A percentile compares a stretch with the other conserved stretches of the same genome.
These are phyloP conservation scores for Neurospora intermedia DNA, from an alignment of 495 filamentous ascomycete species.

Conservation along the genomic window DNA sequence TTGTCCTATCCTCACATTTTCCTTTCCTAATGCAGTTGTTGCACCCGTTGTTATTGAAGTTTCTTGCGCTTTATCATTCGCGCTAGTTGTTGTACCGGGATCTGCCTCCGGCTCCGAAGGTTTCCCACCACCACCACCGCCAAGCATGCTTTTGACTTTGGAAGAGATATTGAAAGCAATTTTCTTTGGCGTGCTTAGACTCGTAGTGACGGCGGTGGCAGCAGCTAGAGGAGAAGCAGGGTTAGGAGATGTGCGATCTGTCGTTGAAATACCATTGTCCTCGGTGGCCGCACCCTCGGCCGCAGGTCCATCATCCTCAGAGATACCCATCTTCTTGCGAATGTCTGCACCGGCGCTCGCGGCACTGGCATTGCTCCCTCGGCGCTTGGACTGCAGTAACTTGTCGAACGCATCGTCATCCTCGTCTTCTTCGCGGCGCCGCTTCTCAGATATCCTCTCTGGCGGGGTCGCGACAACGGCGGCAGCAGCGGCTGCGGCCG, in stretches of 20 bases:
- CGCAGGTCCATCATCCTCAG: constrained; percentile 10
- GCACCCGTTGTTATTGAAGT: background rate
- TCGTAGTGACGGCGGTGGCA: no score
- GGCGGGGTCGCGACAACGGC: constrained; percentile 37
- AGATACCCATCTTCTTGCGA: constrained; percentile 18
- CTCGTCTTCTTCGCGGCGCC: constrained; percentile 67
- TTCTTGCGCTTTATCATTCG: background rate
- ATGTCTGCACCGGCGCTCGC: background rate
- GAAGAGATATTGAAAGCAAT: constrained; percentile 37
- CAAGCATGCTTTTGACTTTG: constrained; percentile 16
- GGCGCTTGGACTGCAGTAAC: constrained; percentile 56
- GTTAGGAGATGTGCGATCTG: no score
- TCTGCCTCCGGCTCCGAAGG: background rate
- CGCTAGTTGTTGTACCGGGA: background rate
- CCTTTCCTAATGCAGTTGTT: background rate
- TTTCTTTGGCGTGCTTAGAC: constrained; percentile 22
- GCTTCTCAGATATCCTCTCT: constrained; percentile 81
- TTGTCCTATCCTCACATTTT: background rate
- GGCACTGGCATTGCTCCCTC: constrained; percentile 38
- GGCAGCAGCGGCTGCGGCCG: constrained; percentile 25
- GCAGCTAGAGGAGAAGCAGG: no score
- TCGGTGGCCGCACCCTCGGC: background rate
- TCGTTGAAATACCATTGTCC: background rate
- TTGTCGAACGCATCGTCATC: constrained; percentile 78
- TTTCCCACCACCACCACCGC: background rate